Evolutionary conservation across 202 grass and related monocot genomes (phyloP), one percentile per base, ranked within the genome.

Genomic region (Brachypodium distachyon): DNA sequence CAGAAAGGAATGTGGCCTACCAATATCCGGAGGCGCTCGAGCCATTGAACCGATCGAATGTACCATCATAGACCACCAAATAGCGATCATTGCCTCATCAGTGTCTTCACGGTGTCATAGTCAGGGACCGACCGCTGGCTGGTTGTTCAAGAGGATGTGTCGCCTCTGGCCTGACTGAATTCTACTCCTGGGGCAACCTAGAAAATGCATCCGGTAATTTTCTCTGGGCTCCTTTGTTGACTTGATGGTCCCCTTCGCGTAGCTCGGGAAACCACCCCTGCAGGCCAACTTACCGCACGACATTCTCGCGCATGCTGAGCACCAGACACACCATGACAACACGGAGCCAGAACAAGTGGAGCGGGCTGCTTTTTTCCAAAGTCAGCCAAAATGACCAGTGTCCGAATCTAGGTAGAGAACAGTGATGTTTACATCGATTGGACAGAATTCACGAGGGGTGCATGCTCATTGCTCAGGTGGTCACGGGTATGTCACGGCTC

Each of bases 181-280:
- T 17, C 55, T 59, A 3, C 27, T 22, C 14, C 54, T 58, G 32
- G 55, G 31, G 55, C 28, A 55, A 4, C 17, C 18, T 13, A 40
- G 32, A 3, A 19, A n/a, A 62, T 21, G n/a, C n/a, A 39, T n/a
- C 34, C 0, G 3, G 67, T 39, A 19, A 34, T 5, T 43, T 40
- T 70, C 42, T 34, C 41, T 10, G 26, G 6, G 19, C 50, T 36
- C 26, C 40, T 59, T 22, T 78, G 7, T 74, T 74, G 80, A 77
- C 67, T 82, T n/a, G n/a, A 22, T 11, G 6, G 9, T 43, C 33
- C 11, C 4, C 25, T 40, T 41, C 26, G 37, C 40, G 53, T 1
- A 1, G 79, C 59, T 78, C 41, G 36, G 74, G 79, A 78, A 37
- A 83, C 41, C 48, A 11, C 50, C 67, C 43, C n/a, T 51, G 21